Evolutionary conservation across 2,329 filamentous ascomycete species (phyloP).

Genomic region (Xylaria sp.): DNA sequence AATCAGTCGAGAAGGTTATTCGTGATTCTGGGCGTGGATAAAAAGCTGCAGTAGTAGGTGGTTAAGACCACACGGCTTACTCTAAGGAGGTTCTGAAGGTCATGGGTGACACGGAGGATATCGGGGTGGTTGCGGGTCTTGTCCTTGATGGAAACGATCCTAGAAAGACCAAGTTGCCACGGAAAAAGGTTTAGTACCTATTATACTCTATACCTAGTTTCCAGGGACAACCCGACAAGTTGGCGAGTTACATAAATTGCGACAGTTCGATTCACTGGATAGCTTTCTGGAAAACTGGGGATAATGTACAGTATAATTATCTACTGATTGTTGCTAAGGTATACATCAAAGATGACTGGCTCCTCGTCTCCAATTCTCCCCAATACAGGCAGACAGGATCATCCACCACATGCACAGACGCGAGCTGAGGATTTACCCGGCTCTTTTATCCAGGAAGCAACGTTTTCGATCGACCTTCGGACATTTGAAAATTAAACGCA

Average conservation of each 20-base stretch:
- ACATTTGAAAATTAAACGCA: not conserved
- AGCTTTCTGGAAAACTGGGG: too few species aligned
- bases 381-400: too few species aligned
- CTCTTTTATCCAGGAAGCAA: conserved; percentile 13
- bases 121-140: conserved; percentile 6
- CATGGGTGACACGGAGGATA: conserved; percentile 1
- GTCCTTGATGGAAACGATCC: conserved; percentile 5
- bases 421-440: conserved; percentile 14
- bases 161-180: conserved; percentile 3
- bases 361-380: too few species aligned
- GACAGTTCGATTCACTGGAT: too few species aligned
- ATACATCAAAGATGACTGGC: too few species aligned
- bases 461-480: not conserved
- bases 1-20: too few species aligned
- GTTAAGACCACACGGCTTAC: conserved; percentile 3
- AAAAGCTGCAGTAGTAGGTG: conserved; percentile 6
- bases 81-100: conserved; percentile 5
- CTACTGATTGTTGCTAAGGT: too few species aligned
- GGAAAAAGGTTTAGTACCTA: too few species aligned
- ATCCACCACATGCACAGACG: not conserved
- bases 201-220: too few species aligned
- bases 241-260: too few species aligned
- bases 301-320: too few species aligned
- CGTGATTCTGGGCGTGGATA: conserved; percentile 6
- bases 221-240: too few species aligned